Percentiles rank a stretch among this genome's conserved stretches.
Evolutionary conservation across 192 early-diverging fungal genomes (phyloP).

Genomic region (Obelidium mucronatum): DNA sequence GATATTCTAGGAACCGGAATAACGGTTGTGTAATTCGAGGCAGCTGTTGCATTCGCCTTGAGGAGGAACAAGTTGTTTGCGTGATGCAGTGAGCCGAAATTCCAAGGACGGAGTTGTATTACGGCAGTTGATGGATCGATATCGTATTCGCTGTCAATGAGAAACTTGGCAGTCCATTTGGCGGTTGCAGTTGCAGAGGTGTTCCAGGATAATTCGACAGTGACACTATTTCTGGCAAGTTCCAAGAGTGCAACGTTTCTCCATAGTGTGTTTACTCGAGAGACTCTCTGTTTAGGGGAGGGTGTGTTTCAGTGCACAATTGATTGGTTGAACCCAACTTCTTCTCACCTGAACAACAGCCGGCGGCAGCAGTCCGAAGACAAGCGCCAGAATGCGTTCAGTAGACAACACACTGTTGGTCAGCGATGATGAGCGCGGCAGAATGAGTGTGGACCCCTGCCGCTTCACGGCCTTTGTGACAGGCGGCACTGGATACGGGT

Average conservation of each 20-base stretch:
- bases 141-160: constrained; percentile 4
- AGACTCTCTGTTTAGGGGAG: constrained; percentile 4
- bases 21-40: no score
- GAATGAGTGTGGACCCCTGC: neutral
- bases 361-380: constrained; percentile 11
- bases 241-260: neutral
- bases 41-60: no score
- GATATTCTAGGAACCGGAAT: no score
- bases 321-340: no score
- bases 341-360: constrained; percentile 5
- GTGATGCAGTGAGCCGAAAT: neutral
- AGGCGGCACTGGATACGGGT: constrained; percentile 2
- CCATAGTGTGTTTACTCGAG: constrained; percentile 22
- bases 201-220: constrained; percentile 3
- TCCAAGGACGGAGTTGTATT: constrained; percentile 3
- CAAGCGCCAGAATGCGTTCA: neutral
- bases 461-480: neutral
- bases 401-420: constrained; percentile 1
- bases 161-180: constrained; percentile 1
- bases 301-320: neutral
- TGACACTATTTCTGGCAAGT: neutral
- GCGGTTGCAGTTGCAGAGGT: neutral
- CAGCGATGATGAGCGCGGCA: constrained; percentile 26
- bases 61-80: no score
- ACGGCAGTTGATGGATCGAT: neutral